Conservation (phyloP, 768 basidiomycete genomes). For the Trametes sanguinea region DNA sequence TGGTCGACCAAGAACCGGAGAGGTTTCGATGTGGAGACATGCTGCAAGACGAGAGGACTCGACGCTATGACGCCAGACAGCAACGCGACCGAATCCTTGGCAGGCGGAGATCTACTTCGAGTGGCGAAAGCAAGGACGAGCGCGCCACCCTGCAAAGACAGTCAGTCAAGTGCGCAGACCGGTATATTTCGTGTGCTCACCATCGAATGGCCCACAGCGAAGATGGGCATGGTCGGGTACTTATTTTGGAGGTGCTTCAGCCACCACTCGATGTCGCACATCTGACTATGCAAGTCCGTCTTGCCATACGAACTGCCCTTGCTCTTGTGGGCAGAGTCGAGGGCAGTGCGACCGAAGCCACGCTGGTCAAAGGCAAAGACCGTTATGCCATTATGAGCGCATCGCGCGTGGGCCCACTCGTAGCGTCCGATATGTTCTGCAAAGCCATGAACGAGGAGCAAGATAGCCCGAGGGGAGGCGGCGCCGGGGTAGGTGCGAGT, state of each 20-base stretch:
- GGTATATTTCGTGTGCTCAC: too few relatives aligned
- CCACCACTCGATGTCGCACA: constrained; percentile 68
- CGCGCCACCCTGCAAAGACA: constrained; percentile 68
- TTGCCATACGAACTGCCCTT: constrained; percentile 57
- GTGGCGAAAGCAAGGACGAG: constrained; percentile 60
- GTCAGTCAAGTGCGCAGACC: too few relatives aligned
- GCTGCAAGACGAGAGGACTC: constrained; percentile 54
- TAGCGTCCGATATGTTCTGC: constrained; percentile 72
- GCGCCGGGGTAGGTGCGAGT: constrained; percentile 60
- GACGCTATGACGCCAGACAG: constrained; percentile 63
- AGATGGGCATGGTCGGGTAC: constrained; percentile 51
- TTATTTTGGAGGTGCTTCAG: constrained; percentile 47
- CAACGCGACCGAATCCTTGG: constrained; percentile 35
- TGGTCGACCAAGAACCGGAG: neutral
- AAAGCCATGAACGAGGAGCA: constrained; percentile 77
- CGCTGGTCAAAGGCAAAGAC: constrained; percentile 76
- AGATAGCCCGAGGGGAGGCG: constrained; percentile 44
- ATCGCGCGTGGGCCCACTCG: constrained; percentile 56
- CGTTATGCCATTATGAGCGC: constrained; percentile 54
- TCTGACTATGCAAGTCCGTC: constrained; percentile 59
- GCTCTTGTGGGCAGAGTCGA: constrained; percentile 55
- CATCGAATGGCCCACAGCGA: constrained; percentile 78
- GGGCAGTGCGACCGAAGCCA: constrained; percentile 72
- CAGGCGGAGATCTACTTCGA: constrained; percentile 36
- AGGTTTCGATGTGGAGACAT: neutral